A percentile compares a stretch with the other conserved stretches of the same genome.
These are phyloP conservation scores for Umbelopsis sp. DNA, from an alignment of 192 early-diverging fungal genomes.

Conservation along the genomic window DNA sequence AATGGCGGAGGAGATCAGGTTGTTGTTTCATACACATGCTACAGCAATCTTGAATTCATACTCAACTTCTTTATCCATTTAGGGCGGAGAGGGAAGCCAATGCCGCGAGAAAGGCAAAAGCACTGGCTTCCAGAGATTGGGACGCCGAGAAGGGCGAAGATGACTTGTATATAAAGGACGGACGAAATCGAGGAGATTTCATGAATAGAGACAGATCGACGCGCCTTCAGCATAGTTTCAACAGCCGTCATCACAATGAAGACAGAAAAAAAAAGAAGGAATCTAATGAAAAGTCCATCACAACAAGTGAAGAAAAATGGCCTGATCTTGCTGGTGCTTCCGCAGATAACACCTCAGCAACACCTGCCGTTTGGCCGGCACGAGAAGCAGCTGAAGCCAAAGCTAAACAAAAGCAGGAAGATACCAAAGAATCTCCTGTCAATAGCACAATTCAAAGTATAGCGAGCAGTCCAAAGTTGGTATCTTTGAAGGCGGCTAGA, in stretches of 20 bases:
- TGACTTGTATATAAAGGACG: neutral
- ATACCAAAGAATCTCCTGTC: neutral
- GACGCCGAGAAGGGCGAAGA: neutral
- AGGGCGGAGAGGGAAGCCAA: conserved; percentile 3
- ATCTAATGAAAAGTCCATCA: neutral
- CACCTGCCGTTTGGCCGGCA: neutral
- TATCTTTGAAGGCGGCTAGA: neutral
- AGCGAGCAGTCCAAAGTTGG: neutral
- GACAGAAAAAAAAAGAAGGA: neutral
- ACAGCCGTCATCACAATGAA: neutral
- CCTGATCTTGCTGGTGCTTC: neutral
- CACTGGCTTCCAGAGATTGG: neutral
- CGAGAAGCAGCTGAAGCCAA: neutral
- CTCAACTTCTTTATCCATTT: neutral
- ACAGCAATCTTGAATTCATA: neutral
- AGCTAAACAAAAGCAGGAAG: neutral
- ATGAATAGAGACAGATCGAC: neutral
- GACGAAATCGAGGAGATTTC: neutral
- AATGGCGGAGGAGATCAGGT: neutral
- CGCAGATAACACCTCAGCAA: neutral
- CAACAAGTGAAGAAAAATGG: neutral
- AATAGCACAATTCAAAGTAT: neutral
- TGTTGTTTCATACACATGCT: neutral
- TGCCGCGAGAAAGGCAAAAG: neutral
- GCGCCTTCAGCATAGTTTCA: neutral